Evolutionary conservation across 352 stramenopile species (phyloP).

Genomic region (Pythium periplocum): DNA sequence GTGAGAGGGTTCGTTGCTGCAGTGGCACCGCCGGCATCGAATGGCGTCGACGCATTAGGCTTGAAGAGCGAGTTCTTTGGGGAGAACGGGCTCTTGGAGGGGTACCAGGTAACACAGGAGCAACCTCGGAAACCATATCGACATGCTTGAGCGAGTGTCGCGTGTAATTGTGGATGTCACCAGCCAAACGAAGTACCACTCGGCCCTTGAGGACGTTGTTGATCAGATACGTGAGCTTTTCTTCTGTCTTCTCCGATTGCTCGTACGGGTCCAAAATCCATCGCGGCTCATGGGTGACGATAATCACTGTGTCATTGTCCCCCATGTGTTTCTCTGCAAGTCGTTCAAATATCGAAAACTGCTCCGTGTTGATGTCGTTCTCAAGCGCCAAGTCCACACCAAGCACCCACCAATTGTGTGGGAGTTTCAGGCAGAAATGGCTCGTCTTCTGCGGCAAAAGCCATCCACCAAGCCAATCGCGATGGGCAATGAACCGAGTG

Average conservation of each 20-base stretch:
- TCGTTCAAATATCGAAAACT: slow-evolving; percentile 90
- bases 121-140: slow-evolving; percentile 2
- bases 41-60: no score
- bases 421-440: slow-evolving; percentile 90
- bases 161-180: slow-evolving; percentile 94
- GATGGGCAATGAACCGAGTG: slow-evolving; percentile 86
- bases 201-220: slow-evolving; percentile 65
- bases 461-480: slow-evolving; percentile 91
- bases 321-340: slow-evolving; percentile 74
- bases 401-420: slow-evolving; percentile 91
- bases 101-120: no score
- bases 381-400: slow-evolving; percentile 88
- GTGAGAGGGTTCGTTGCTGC: slow-evolving; percentile 19
- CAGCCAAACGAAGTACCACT: slow-evolving; percentile 76
- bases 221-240: slow-evolving; percentile 78
- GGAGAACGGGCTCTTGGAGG: no score
- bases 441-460: slow-evolving; percentile 88
- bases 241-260: slow-evolving; percentile 55
- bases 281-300: slow-evolving; percentile 89
- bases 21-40: not conserved
- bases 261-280: slow-evolving; percentile 91
- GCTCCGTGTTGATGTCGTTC: slow-evolving; percentile 91
- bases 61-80: no score
- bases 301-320: slow-evolving; percentile 82
- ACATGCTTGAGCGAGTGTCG: slow-evolving; percentile 61